Conservation (phyloP, 345 rosid species). For the Populus tremula region DNA sequence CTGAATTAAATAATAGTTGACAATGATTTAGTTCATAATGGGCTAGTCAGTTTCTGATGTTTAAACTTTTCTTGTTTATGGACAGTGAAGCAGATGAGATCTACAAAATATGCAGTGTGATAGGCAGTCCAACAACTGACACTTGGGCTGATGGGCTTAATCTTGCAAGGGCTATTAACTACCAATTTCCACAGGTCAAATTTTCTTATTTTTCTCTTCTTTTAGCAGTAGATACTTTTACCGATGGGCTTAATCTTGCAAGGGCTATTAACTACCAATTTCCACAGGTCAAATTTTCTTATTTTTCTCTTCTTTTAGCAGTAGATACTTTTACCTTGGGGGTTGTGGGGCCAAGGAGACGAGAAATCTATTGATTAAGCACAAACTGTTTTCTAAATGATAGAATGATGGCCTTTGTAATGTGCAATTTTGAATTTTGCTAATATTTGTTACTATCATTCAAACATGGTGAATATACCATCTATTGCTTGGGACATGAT, state of each 20-base stretch:
- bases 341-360: not conserved
- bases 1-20: not conserved
- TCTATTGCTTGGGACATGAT: not conserved
- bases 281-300: slow-evolving; percentile 34
- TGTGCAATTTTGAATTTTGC: not conserved
- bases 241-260: slow-evolving; percentile 85
- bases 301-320: not conserved
- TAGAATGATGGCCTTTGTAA: not conserved
- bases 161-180: slow-evolving; percentile 75
- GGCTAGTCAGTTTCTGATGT: not conserved
- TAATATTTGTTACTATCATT: not conserved
- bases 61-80: slow-evolving; percentile 2
- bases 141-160: slow-evolving; percentile 86
- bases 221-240: not conserved
- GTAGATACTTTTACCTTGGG: not conserved
- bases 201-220: not conserved
- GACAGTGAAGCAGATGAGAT: slow-evolving; percentile 95
- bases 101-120: slow-evolving; percentile 79
- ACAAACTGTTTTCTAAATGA: not conserved
- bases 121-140: slow-evolving; percentile 75
- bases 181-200: slow-evolving; percentile 57
- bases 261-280: slow-evolving; percentile 71
- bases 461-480: not conserved
- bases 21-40: not conserved
- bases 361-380: not conserved